Conservation (phyloP, 495 filamentous ascomycete species). For the Filosporella fistucella region DNA sequence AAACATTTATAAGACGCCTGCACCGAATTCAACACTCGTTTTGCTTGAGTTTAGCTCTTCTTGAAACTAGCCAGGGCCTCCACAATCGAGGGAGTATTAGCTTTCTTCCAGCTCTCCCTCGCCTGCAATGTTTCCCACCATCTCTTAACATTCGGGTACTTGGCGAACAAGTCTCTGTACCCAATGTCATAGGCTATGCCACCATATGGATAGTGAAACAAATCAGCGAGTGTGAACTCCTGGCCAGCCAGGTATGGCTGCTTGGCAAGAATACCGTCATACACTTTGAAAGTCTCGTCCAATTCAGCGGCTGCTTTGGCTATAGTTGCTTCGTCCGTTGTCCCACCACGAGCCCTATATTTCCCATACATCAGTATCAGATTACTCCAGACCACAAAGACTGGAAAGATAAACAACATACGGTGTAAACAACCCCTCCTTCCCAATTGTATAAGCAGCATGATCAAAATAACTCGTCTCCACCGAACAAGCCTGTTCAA, state of each 20-base stretch:
- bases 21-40: too few relatives aligned
- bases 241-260: constrained; percentile 28
- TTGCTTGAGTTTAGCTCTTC: too few relatives aligned
- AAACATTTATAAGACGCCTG: too few relatives aligned
- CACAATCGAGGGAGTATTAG: too few relatives aligned
- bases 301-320: constrained; percentile 12
- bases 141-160: constrained; percentile 16
- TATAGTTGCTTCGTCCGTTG: constrained; percentile 19
- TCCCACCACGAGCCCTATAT: constrained; percentile 3
- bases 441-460: constrained; percentile 16
- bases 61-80: too few relatives aligned
- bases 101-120: constrained; percentile 19
- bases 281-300: constrained; percentile 20
- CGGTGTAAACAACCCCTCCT: constrained; percentile 24
- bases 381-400: background rate
- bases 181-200: constrained; percentile 1
- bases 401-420: constrained; percentile 4
- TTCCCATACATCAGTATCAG: constrained; percentile 17
- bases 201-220: constrained; percentile 23
- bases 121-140: constrained; percentile 12
- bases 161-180: constrained; percentile 1
- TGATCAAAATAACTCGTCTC: constrained; percentile 23
- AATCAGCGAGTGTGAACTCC: constrained; percentile 26
- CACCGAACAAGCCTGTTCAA: constrained; percentile 26
- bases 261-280: constrained; percentile 24